Base-by-base conservation (phyloP, 1,139 yeast genomes). In the Lodderomyces oxycetoniae region DNA sequence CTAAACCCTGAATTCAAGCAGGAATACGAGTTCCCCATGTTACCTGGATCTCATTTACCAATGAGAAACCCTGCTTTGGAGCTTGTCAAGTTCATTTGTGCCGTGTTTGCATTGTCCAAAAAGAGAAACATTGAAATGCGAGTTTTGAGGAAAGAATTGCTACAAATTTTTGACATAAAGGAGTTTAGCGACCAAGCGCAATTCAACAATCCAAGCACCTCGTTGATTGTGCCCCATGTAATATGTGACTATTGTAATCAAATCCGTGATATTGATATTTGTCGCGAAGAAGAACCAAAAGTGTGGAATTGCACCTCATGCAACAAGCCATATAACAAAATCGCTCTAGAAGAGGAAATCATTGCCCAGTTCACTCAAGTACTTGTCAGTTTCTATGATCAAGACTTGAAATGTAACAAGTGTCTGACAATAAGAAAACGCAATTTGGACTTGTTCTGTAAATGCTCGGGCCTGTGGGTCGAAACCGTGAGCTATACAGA, bases 381-480 rank as follows among this genome's bases (percentile, higher is more conserved):
- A 23, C 41, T 85, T 3, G 70, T 80, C n/a, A 62, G 68, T 34
- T 91, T 72, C 55, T 77, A 79, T 50, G 63, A 72, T 27, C 99
- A 93, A 57, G 98, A 91, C 55, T 64, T 85, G 48, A 74, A 74
- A 46, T 93, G 99, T 57, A 53, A 61, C 11, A 86, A 84, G 53
- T 93, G 98, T 59, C 69, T 74, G 27, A 75, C 70, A 39, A 66
- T 87, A 37, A 76, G 78, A 47, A 76, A 74, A 25, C 80, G 76
- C 47, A 81, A 83, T 44, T 67, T 93, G 74, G 74, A 88, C 32
- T 68, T 68, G 22, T 79, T 79, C 54, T 93, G 98, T 57, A 63
- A 72, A 25, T 93, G 98, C 55, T 88, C 98, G 0, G 98, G 99
- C 3, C 55, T 61, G 23, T 91, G 96, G 95, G 61, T 58, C 1